A percentile compares a stretch with the other conserved stretches of the same genome.
Evolutionary conservation across 805 yeast species (phyloP).

Genomic region (Pichia occidentalis): DNA sequence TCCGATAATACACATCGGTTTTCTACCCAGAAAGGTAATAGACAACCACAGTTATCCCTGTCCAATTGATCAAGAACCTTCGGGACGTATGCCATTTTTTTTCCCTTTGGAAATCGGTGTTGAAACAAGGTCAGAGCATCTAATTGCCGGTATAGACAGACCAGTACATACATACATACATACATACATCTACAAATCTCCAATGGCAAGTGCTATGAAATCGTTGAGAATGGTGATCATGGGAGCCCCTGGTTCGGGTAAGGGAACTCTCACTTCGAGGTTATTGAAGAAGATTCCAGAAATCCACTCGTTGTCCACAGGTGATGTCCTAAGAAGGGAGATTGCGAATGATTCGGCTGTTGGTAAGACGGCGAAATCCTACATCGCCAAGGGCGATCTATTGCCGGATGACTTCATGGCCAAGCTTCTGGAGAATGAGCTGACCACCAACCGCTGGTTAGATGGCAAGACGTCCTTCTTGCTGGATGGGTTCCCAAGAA

Average conservation of each 20-base stretch:
- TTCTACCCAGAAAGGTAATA: too few species aligned
- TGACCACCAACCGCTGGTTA: constrained; percentile 39
- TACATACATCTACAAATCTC: too few species aligned
- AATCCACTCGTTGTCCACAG: constrained; percentile 66
- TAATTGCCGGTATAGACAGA: too few species aligned
- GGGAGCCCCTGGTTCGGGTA: constrained; percentile 96
- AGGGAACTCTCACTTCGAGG: constrained; percentile 79
- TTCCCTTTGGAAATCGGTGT: too few species aligned
- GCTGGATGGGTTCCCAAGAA: constrained; percentile 91
- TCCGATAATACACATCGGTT: too few species aligned
- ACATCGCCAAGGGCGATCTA: constrained; percentile 57
- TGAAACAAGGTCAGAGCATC: too few species aligned
- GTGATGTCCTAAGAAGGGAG: constrained; percentile 72
- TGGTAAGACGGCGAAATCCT: constrained; percentile 49
- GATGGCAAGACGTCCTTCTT: constrained; percentile 51
- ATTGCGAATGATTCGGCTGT: constrained; percentile 46
- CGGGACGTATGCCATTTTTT: too few species aligned
- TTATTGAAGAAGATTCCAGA: constrained; percentile 47
- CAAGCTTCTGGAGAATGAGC: constrained; percentile 44
- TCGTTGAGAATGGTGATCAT: constrained; percentile 65
- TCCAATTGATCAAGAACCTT: too few species aligned
- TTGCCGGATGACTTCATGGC: constrained; percentile 72
- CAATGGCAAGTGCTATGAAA: constrained; percentile 17
- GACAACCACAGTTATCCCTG: too few species aligned
- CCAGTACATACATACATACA: too few species aligned